Conservation (phyloP, 2,329 filamentous ascomycete genomes). For the Fusarium fujikuroi region DNA sequence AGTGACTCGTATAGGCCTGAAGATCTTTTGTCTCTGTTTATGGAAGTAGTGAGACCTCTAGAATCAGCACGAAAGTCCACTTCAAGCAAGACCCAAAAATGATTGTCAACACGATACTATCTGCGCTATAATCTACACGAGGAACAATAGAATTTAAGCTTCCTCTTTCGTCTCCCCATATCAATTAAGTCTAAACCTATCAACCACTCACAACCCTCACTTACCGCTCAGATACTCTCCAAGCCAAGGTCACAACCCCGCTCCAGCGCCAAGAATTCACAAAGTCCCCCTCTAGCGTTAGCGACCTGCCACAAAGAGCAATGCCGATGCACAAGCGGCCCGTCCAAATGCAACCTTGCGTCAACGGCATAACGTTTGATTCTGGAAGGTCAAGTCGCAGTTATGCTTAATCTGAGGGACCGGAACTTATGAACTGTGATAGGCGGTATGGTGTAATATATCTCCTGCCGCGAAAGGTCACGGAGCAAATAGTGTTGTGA, state of each 20-base stretch:
- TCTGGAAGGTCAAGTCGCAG: slow-evolving; percentile 24
- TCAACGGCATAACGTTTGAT: slow-evolving; percentile 21
- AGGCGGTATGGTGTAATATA: slow-evolving; percentile 1
- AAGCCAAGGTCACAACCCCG: slow-evolving; percentile 12
- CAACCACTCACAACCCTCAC: background rate
- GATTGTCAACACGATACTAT: fast-evolving
- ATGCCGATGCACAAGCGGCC: slow-evolving; percentile 34
- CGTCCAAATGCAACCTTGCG: slow-evolving; percentile 16
- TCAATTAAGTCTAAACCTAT: background rate
- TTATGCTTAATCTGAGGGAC: slow-evolving; percentile 15
- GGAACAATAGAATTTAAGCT: background rate
- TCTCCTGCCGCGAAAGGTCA: slow-evolving; percentile 25
- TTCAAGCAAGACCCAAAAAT: too few relatives aligned
- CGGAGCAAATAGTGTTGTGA: background rate
- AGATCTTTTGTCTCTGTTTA: background rate
- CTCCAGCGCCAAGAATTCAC: slow-evolving; percentile 25
- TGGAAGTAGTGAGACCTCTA: too few relatives aligned
- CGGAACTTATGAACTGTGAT: slow-evolving; percentile 10
- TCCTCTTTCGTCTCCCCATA: background rate
- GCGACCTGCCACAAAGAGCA: slow-evolving; percentile 31
- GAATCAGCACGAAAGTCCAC: too few relatives aligned
- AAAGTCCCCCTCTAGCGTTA: slow-evolving; percentile 22
- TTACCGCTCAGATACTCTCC: background rate
- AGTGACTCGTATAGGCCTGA: background rate
- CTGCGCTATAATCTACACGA: background rate